These are phyloP conservation scores for Ogataea angusta DNA, from an alignment of 805 yeast species.

Conservation along the genomic window DNA sequence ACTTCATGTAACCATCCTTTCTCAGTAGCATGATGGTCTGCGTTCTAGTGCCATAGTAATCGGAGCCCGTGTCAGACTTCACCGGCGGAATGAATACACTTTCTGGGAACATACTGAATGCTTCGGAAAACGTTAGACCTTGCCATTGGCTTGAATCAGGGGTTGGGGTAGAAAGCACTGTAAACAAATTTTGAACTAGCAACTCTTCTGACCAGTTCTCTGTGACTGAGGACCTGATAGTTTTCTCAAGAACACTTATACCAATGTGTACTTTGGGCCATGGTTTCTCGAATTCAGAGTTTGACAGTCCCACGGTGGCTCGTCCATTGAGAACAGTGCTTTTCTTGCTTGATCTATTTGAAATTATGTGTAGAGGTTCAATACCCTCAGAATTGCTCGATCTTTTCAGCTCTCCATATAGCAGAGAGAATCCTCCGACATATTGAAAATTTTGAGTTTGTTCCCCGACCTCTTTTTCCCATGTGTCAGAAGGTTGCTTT, in stretches of 20 bases:
- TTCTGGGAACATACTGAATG: slow-evolving; percentile 44
- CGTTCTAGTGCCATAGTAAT: slow-evolving; percentile 81
- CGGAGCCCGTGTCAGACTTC: slow-evolving; percentile 21
- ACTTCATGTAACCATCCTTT: slow-evolving; percentile 47
- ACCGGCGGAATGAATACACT: slow-evolving; percentile 76
- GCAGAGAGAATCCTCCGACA: slow-evolving; percentile 62
- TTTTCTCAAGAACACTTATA: slow-evolving; percentile 53
- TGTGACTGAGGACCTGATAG: slow-evolving; percentile 27
- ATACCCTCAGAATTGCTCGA: slow-evolving; percentile 23
- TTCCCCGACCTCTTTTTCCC: slow-evolving; percentile 39
- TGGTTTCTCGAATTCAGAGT: slow-evolving; percentile 60
- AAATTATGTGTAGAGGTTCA: slow-evolving; percentile 42
- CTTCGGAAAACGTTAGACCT: slow-evolving; percentile 23
- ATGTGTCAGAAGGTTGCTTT: slow-evolving; percentile 35
- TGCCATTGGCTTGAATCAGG: slow-evolving; percentile 31
- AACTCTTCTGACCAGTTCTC: slow-evolving; percentile 30
- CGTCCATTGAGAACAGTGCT: slow-evolving; percentile 18
- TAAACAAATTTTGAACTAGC: slow-evolving; percentile 51
- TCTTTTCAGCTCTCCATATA: slow-evolving; percentile 49
- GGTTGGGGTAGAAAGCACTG: slow-evolving; percentile 45
- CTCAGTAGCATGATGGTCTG: slow-evolving; percentile 72
- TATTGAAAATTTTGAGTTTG: slow-evolving; percentile 29
- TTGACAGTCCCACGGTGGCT: slow-evolving; percentile 57
- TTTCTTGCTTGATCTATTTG: slow-evolving; percentile 42
- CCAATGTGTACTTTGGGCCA: slow-evolving; percentile 77